A percentile compares a stretch with the other conserved stretches of the same genome.
Evolutionary conservation across 352 stramenopile species (phyloP).

Genomic region (Nothophytophthora sp.): DNA sequence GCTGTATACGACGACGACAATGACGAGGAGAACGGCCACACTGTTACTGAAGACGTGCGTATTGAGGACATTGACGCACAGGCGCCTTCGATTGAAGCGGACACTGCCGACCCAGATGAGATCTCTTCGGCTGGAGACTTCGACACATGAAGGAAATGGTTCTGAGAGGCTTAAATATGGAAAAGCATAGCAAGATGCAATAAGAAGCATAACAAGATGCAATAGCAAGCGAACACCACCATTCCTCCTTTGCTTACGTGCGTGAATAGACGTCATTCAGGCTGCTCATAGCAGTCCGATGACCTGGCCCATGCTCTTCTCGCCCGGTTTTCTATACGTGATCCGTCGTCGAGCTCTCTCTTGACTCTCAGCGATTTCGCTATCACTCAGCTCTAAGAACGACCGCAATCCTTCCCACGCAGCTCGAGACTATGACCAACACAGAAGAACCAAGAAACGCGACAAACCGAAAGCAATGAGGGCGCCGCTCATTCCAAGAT

Average conservation of each 20-base stretch:
- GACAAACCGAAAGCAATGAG: neutral
- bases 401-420: conserved; percentile 77
- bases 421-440: conserved; percentile 47
- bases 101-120: too few species aligned
- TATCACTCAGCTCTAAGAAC: conserved; percentile 52
- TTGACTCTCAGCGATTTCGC: conserved; percentile 61
- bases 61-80: too few species aligned
- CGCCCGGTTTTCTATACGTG: conserved; percentile 68
- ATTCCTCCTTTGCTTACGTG: conserved; percentile 20
- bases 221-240: conserved; percentile 11
- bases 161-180: too few species aligned
- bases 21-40: conserved; percentile 45
- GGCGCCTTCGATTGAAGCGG: too few species aligned
- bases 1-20: conserved; percentile 66
- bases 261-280: conserved; percentile 2
- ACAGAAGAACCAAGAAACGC: neutral
- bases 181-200: neutral
- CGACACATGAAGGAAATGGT: too few species aligned
- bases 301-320: conserved; percentile 68
- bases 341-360: conserved; percentile 46
- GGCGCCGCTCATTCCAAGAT: conserved; percentile 6
- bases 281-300: conserved; percentile 62
- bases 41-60: conserved; percentile 1
- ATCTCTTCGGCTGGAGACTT: too few species aligned
- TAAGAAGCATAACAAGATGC: conserved; percentile 1